These are phyloP conservation scores for Phytophthora ohioensis DNA, from an alignment of 352 stramenopile species.

Conservation along the genomic window DNA sequence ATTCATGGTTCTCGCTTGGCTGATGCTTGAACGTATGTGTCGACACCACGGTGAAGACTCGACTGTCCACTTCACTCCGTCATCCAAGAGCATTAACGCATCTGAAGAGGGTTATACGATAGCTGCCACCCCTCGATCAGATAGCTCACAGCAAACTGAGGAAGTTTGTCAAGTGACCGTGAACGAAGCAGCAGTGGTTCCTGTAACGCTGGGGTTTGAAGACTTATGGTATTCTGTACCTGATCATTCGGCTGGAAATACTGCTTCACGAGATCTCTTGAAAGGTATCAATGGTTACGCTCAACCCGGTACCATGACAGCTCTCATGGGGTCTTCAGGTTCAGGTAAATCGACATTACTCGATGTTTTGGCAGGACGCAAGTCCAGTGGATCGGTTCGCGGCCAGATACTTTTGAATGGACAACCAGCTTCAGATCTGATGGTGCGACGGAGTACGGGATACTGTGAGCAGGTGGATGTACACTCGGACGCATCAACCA, in stretches of 20 bases:
- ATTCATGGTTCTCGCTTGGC: conserved; percentile 22
- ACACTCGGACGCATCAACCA: conserved; percentile 84
- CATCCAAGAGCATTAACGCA: not conserved
- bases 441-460: conserved; percentile 38
- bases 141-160: not conserved
- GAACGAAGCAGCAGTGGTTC: conserved; percentile 6
- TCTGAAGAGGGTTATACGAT: conserved; percentile 9
- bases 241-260: conserved; percentile 16
- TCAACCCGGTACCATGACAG: conserved; percentile 53
- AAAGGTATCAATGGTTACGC: conserved; percentile 50
- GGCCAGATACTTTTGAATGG: conserved; percentile 60
- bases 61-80: not conserved
- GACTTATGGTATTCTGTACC: conserved; percentile 48
- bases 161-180: not conserved
- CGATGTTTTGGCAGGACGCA: conserved; percentile 92
- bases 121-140: conserved; percentile 5
- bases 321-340: conserved; percentile 68
- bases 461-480: conserved; percentile 86
- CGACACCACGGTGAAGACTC: conserved; percentile 12
- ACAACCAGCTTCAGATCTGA: conserved; percentile 29
- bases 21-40: conserved; percentile 25
- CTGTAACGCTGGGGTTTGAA: conserved; percentile 43
- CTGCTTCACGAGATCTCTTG: conserved; percentile 55
- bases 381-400: conserved; percentile 69
- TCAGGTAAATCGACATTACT: conserved; percentile 93